Evolutionary conservation across 495 filamentous ascomycete genomes (phyloP), one percentile per base, ranked within the genome.

Genomic region (Penicillium paradoxum): DNA sequence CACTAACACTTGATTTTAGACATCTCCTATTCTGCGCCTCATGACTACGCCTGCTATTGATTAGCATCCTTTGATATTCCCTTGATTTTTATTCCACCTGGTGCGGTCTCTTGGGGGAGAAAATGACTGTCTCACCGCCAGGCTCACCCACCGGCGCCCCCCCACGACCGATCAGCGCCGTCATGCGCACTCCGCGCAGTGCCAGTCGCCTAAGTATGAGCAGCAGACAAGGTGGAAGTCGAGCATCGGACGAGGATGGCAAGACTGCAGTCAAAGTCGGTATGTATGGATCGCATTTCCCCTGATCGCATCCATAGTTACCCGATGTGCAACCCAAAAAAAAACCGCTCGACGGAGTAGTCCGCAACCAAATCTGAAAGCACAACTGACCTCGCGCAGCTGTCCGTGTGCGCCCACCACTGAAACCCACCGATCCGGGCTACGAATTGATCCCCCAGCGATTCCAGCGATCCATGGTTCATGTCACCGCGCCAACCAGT

Each of bases 181-280:
- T 95, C 73, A 84, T 95, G 65, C 84, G 89, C 40, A 81, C 90
- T 40, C 79, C 85, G 45, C 79, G 91, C 58, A 95, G 90, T 68
- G 87, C 78, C 59, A 97, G 91, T 78, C 89, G 93, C 55, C 77
- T 97, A 80, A 96, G 91, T 67, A 85, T 88, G 75, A 83, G 82
- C 64, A 91, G 89, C 67, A 90, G 84, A 70, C 77, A 79, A 34
- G 88, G 85, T 42, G 85, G 88, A 53, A 96, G 89, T 71, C 81
- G 92, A 64, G 87, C 86, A 24, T 96, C 91, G 2, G 93, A 97
- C 65, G 93, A 98, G 60, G 93, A 97, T 77, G 79, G 80, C 37
- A 92, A 87, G 71, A 97, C 93, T 27, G 88, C 93, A n/a, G 93
- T 98, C 67, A 96, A 91, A 95, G 93, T 98, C 70, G 93, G 93